Evolutionary conservation across 192 early-diverging fungal genomes (phyloP), one percentile per base, ranked within the genome.

Genomic region (Cladochytrium replicatum): DNA sequence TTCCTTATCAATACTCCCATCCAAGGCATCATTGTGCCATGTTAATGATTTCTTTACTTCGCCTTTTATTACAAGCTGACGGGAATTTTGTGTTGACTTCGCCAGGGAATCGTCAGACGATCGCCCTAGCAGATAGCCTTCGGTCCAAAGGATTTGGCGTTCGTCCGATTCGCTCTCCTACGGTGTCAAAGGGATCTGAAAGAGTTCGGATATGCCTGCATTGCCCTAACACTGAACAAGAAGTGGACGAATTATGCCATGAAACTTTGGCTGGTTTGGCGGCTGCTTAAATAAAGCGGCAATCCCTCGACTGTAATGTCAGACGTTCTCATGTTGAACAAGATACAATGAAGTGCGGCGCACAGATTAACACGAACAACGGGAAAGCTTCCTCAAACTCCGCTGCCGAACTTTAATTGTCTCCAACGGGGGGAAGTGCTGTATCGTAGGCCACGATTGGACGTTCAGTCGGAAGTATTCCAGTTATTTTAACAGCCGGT

Each of bases 121-220:
- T 64, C 43, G 44, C 47, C 1, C 55, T 82, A 5, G 64, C 73
- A 24, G 46, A 29, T 22, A 49, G 60, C 41, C 59, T 66, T 41
- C 53, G 57, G 71, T n/a, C 63, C 7, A 24, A 32, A 3, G 67
- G 81, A 0, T 76, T 81, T 22, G 86, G 78, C 59, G 85, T 87
- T 8, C 74, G 82, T 17, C 81, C 88, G 0, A 88, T 91, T 34
- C 61, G 81, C 2, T 84, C 77, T 3, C 88, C 88, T 2, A 88
- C 86, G 5, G 88, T 91, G 0, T 80, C 86, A 1, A 69, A 66
- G 38, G 88, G 88, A 0, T 67, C 69, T 24, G 88, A 91, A 49
- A 73, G 88, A 3, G 68, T 91, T n/a, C 67, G 88, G 2, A 82
- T 91, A n/a, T 91, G 88, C 57, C 43, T 91, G 13, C 88, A 91